Conservation (phyloP, 352 stramenopile species). For the Globisporangium spinosum region DNA sequence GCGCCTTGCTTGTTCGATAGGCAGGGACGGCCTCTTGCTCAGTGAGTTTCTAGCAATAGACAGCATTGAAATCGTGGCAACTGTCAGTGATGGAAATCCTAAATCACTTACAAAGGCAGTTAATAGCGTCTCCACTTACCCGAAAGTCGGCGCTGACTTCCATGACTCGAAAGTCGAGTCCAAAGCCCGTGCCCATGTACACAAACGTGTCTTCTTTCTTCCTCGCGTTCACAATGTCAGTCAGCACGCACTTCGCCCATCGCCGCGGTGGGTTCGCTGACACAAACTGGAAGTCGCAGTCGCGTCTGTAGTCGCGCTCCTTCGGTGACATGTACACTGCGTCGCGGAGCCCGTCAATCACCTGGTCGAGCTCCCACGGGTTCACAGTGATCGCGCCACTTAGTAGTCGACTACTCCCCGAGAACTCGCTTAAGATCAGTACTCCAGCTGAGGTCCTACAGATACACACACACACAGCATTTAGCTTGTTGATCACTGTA, state of each 20-base stretch:
- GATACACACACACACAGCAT: background rate
- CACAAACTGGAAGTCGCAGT: slow-evolving; percentile 80
- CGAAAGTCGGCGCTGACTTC: slow-evolving; percentile 93
- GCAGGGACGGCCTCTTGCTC: slow-evolving; percentile 54
- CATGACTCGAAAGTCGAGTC: slow-evolving; percentile 94
- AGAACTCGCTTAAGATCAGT: slow-evolving; percentile 97
- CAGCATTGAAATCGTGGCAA: background rate
- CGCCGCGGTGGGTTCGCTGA: slow-evolving; percentile 58
- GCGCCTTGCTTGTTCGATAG: slow-evolving; percentile 66
- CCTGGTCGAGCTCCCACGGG: slow-evolving; percentile 92
- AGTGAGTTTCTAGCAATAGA: slow-evolving; percentile 52
- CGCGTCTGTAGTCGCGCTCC: slow-evolving; percentile 64
- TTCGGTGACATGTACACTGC: slow-evolving; percentile 72
- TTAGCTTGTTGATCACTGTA: background rate
- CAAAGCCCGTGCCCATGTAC: slow-evolving; percentile 92
- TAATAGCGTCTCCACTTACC: slow-evolving; percentile 42
- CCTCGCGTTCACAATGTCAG: slow-evolving; percentile 69
- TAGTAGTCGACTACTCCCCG: slow-evolving; percentile 92
- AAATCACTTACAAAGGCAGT: background rate
- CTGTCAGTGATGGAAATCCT: background rate
- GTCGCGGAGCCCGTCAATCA: slow-evolving; percentile 65
- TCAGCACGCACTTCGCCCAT: slow-evolving; percentile 72
- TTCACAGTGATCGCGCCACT: slow-evolving; percentile 95
- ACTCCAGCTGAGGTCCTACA: slow-evolving; percentile 70
- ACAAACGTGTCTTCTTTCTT: slow-evolving; percentile 80